Evolutionary conservation across 108 stramenopile genomes (phyloP).

Genomic region (Stephanodiscus triporus): DNA sequence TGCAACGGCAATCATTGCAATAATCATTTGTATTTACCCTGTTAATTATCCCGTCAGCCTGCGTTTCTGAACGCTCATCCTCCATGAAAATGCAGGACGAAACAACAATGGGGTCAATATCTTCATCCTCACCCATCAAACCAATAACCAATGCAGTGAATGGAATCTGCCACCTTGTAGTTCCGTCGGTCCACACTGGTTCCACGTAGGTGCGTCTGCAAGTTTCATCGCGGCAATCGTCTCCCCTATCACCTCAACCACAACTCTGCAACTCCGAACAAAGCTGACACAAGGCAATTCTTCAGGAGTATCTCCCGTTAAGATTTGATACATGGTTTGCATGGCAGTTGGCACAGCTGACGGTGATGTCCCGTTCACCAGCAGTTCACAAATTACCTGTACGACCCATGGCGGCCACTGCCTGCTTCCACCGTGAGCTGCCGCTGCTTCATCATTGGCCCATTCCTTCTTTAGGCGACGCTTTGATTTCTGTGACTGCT

Average conservation of each 20-base stretch:
- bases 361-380: neutral
- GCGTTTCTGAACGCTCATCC: conserved; percentile 7
- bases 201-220: conserved; percentile 3
- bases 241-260: neutral
- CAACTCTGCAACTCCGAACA: neutral
- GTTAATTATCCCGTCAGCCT: neutral
- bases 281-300: conserved; percentile 2
- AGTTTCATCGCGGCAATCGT: neutral
- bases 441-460: conserved; percentile 1
- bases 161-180: conserved; percentile 6
- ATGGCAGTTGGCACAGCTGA: neutral
- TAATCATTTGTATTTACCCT: conserved; percentile 5
- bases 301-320: neutral
- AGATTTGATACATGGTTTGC: conserved; percentile 1
- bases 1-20: neutral
- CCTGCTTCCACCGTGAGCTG: conserved; percentile 4
- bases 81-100: conserved; percentile 13
- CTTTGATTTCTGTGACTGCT: conserved; percentile 5
- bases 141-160: conserved; percentile 6
- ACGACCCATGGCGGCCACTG: conserved; percentile 3
- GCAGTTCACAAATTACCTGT: conserved; percentile 2
- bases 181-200: conserved; percentile 14
- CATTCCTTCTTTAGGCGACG: neutral
- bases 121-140: conserved; percentile 5
- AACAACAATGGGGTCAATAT: conserved; percentile 11